A percentile compares a stretch with the other conserved stretches of the same genome.
These are phyloP conservation scores for Eutrema heterophyllum DNA, from an alignment of 345 rosid genomes.

Conservation along the genomic window DNA sequence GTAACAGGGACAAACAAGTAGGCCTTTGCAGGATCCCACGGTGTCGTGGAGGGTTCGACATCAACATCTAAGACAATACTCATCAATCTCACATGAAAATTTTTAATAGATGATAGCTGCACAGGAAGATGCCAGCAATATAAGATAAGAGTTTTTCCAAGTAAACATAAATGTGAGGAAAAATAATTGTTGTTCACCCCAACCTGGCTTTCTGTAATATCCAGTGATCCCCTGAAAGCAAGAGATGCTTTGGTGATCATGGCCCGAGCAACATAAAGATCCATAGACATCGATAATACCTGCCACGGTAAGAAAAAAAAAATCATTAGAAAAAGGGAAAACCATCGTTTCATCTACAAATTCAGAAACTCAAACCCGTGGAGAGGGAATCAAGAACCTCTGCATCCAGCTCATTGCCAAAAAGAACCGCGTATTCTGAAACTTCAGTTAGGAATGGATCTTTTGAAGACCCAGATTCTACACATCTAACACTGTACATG, in stretches of 20 bases:
- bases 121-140: conserved; percentile 16
- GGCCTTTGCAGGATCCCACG: conserved; percentile 99
- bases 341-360: neutral
- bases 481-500: conserved; percentile 73
- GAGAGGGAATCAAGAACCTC: conserved; percentile 53
- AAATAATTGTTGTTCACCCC: neutral
- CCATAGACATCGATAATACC: conserved; percentile 99
- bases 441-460: conserved; percentile 86
- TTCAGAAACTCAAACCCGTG: neutral
- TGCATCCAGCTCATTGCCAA: conserved; percentile 99
- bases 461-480: conserved; percentile 61
- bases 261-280: conserved; percentile 99
- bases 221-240: conserved; percentile 67
- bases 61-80: conserved; percentile 98
- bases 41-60: conserved; percentile 98
- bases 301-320: conserved; percentile 16
- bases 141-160: neutral
- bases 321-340: neutral
- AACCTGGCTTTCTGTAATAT: conserved; percentile 83
- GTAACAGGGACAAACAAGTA: conserved; percentile 93
- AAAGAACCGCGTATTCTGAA: conserved; percentile 84
- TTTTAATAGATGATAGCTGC: conserved; percentile 92
- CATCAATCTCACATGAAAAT: conserved; percentile 94
- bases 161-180: conserved; percentile 1
- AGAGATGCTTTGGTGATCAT: conserved; percentile 96